Evolutionary conservation across 371 early-diverging fungal species (phyloP).

Genomic region (Vairimorpha necatrix): DNA sequence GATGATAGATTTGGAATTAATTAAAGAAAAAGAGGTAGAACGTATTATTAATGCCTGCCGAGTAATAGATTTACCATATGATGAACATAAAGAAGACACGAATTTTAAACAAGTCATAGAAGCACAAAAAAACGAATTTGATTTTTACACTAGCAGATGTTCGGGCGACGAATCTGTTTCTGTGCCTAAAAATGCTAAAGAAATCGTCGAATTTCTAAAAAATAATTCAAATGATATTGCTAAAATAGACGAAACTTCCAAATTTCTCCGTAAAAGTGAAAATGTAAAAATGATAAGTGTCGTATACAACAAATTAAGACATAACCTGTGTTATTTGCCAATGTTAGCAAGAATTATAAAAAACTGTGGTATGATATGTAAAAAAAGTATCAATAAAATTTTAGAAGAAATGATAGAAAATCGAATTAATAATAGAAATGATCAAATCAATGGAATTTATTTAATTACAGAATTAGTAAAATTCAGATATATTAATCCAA

Average conservation of each 20-base stretch:
- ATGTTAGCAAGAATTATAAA: constrained; percentile 26
- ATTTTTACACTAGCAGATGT: constrained; percentile 1
- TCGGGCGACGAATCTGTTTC: neutral
- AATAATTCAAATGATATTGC: neutral
- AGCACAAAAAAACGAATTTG: constrained; percentile 20
- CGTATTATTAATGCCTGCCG: neutral
- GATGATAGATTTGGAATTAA: neutral
- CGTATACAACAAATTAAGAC: constrained; percentile 14
- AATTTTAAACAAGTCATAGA: constrained; percentile 8
- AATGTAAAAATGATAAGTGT: constrained; percentile 12
- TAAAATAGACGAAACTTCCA: constrained; percentile 20
- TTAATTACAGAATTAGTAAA: constrained; percentile 22
- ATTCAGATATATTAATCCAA: constrained; percentile 1
- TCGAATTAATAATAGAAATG: neutral
- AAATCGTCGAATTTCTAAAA: constrained; percentile 15
- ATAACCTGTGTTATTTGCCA: constrained; percentile 10
- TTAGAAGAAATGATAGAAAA: constrained; percentile 3
- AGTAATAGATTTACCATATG: neutral
- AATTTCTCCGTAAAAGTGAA: constrained; percentile 2
- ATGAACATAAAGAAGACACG: neutral
- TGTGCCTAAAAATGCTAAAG: neutral
- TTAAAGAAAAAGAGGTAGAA: constrained; percentile 1
- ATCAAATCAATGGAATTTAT: neutral
- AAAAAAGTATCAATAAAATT: constrained; percentile 6
- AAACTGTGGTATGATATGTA: constrained; percentile 16